A percentile compares a stretch with the other conserved stretches of the same genome.
phyloP scores from a whole-genome alignment of 768 basidiomycete genomes.

The Naganishia antarctica region DNA sequence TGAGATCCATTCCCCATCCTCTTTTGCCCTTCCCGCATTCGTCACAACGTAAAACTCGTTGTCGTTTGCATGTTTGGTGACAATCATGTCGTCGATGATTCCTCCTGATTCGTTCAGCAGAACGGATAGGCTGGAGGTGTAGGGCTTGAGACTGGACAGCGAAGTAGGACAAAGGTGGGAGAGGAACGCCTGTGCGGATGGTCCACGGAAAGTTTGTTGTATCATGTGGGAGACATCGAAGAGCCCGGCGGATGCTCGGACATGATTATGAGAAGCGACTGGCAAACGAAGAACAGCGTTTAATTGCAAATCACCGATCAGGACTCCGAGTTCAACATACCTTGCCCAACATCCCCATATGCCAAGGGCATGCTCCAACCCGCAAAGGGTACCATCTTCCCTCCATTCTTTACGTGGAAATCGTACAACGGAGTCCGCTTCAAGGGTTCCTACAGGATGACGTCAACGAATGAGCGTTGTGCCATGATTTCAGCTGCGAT shows the following conservation, averaged over 20 bases:
- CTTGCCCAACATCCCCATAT: conserved; percentile 77
- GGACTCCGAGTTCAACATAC: conserved; percentile 50
- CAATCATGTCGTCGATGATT: conserved; percentile 91
- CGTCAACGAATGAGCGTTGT: background rate
- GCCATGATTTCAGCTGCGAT: background rate
- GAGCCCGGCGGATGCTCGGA: conserved; percentile 72
- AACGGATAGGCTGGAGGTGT: conserved; percentile 78
- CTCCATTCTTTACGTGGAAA: conserved; percentile 70
- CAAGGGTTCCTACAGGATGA: conserved; percentile 48
- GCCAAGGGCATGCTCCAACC: conserved; percentile 90
- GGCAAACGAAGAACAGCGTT: conserved; percentile 15
- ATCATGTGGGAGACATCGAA: conserved; percentile 99
- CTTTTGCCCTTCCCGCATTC: conserved; percentile 79
- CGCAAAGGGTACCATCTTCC: conserved; percentile 94
- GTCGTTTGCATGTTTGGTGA: conserved; percentile 60
- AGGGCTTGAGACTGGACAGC: conserved; percentile 62
- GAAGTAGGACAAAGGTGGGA: conserved; percentile 87
- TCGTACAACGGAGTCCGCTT: conserved; percentile 75
- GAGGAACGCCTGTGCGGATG: conserved; percentile 71
- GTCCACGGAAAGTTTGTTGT: conserved; percentile 76
- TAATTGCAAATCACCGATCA: background rate
- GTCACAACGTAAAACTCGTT: conserved; percentile 90
- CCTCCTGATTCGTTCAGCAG: conserved; percentile 83
- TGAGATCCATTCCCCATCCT: conserved; percentile 74
- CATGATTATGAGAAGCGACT: conserved; percentile 89